These are phyloP conservation scores for Pisolithus thermaeus DNA, from an alignment of 1,284 basidiomycete species.

Conservation along the genomic window DNA sequence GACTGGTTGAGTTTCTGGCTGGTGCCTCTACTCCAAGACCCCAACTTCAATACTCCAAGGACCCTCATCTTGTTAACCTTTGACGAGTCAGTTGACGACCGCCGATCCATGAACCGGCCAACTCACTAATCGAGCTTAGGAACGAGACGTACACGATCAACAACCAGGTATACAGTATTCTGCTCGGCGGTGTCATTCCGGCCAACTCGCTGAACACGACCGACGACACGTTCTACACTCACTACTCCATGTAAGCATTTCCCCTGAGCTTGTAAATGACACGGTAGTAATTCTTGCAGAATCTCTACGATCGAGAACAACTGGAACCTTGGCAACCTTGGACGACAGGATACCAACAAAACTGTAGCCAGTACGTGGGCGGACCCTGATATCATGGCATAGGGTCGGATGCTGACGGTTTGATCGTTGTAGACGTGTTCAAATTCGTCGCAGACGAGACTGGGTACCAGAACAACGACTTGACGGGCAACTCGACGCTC, in stretches of 20 bases:
- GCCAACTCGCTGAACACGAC: constrained; percentile 37
- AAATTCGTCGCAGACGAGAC: constrained; percentile 37
- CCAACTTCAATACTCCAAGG: constrained; percentile 42
- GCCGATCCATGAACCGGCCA: constrained; percentile 8
- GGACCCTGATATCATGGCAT: neutral
- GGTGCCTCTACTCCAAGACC: constrained; percentile 41
- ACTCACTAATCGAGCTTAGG: constrained; percentile 20
- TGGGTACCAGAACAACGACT: constrained; percentile 30
- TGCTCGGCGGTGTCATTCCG: constrained; percentile 53
- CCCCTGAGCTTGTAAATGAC: neutral
- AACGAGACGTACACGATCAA: constrained; percentile 44
- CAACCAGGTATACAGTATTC: constrained; percentile 44
- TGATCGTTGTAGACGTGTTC: constrained; percentile 38
- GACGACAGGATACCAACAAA: constrained; percentile 43
- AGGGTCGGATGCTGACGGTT: neutral
- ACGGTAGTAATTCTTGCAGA: constrained; percentile 7
- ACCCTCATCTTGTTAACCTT: constrained; percentile 57
- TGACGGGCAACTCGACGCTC: constrained; percentile 14
- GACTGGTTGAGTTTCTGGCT: constrained; percentile 53
- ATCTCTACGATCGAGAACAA: constrained; percentile 59
- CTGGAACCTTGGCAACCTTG: constrained; percentile 56
- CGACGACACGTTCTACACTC: constrained; percentile 57
- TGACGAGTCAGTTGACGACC: constrained; percentile 28
- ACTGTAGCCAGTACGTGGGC: constrained; percentile 14
- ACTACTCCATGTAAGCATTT: constrained; percentile 46